Base-by-base conservation (phyloP, 306 rosid genomes). In the Medicago truncatula region DNA sequence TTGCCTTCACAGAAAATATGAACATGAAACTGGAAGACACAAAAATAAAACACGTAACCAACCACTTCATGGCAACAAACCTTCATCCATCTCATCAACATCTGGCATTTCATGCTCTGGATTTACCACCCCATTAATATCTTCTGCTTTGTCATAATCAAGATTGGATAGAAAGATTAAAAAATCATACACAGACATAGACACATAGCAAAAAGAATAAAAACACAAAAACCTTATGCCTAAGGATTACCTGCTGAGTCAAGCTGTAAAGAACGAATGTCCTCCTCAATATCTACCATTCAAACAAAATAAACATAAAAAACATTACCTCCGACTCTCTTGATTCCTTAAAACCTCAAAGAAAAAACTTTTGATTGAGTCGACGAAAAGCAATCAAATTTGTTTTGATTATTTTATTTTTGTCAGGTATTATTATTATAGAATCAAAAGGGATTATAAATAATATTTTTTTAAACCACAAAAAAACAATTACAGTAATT, bases 211-310 rank as follows among this genome's bases (percentile, higher is more conserved):
- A 64, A 82, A 21, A 64, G 53, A 9, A 71, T 8, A 8, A 59
- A 77, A 34, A 83, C 46, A 80, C 28, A 79, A 76, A 20, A 11
- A 63, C 47, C 39, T 67, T 72, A 23, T 2, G 67, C 57, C 76
- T 60, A 53, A 23, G 13, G 38, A 17, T 71, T 90, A 93, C 96
- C 98, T 84, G 91, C 86, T 5, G 87, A 83, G n/a, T 93, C 98
- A n/a, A 93, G 97, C 88, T 93, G 95, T 70, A 93, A 83, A 47
- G 93, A 83, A 56, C 97, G 95, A 83, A 93, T 90, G 52, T 93
- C 97, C 84, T 89, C 97, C 79, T 87, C 97, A n/a, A 93, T 86
- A 86, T 90, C 98, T 89, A 84, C 5, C 78, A 86, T 82, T 66
- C 57, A 71, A 81, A 82, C 57, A 28, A 79, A 83, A 54, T 36